Percentiles rank a stretch among this genome's conserved stretches.
Conservation (phyloP, 352 stramenopile genomes). For the Pythium volutum region DNA sequence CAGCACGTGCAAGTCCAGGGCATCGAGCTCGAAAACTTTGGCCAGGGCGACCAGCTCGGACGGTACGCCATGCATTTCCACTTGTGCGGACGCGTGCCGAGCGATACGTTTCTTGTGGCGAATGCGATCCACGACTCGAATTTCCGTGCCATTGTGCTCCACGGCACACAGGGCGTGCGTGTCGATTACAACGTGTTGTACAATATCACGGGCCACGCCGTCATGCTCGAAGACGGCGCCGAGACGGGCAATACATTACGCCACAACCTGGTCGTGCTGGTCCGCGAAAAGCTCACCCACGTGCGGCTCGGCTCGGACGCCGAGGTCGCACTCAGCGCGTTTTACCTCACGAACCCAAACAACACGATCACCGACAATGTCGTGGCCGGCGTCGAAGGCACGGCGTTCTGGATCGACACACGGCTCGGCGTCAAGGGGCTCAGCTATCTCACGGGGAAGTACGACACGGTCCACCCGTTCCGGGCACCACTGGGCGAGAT, state of each 20-base stretch:
- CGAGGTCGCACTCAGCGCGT: conserved; percentile 26
- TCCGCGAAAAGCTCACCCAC: conserved; percentile 30
- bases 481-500: conserved; percentile 26
- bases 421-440: conserved; percentile 28
- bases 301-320: conserved; percentile 29
- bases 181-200: conserved; percentile 45
- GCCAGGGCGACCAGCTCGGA: conserved; percentile 39
- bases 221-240: conserved; percentile 61
- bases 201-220: conserved; percentile 43
- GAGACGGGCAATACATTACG: conserved; percentile 53
- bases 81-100: conserved; percentile 25
- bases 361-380: conserved; percentile 49
- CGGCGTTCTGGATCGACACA: conserved; percentile 50
- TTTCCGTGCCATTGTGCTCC: conserved; percentile 42
- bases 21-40: conserved; percentile 42
- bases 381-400: conserved; percentile 37
- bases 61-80: conserved; percentile 55
- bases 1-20: conserved; percentile 33
- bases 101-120: conserved; percentile 29
- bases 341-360: conserved; percentile 51
- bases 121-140: conserved; percentile 46
- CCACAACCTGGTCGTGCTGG: conserved; percentile 46
- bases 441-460: conserved; percentile 29
- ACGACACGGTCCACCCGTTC: conserved; percentile 30
- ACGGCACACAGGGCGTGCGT: conserved; percentile 40